These are phyloP conservation scores for Calendula officinalis DNA, from an alignment of 129 eudicot species.

Conservation along the genomic window DNA sequence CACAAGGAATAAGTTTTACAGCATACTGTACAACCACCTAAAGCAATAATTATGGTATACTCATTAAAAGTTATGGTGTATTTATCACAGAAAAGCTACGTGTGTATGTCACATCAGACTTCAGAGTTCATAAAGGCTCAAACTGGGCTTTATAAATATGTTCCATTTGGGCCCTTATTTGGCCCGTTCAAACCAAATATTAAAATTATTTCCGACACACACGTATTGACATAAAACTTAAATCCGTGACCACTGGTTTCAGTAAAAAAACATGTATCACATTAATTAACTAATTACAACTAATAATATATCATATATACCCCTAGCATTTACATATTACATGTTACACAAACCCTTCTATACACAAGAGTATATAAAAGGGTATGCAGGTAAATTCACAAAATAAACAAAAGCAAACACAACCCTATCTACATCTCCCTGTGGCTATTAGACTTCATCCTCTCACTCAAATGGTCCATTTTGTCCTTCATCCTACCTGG, in stretches of 20 bases:
- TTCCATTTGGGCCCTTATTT: neutral
- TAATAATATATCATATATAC: conserved; percentile 1
- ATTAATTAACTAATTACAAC: conserved; percentile 3
- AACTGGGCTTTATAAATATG: too few relatives aligned
- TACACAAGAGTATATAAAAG: neutral
- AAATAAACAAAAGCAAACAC: conserved; percentile 32
- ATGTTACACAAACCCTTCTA: conserved; percentile 27
- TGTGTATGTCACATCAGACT: too few relatives aligned
- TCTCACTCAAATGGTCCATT: conserved; percentile 43
- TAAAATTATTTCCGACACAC: neutral
- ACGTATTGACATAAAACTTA: neutral
- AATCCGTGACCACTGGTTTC: conserved; percentile 23
- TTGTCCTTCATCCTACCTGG: conserved; percentile 35
- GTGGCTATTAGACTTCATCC: conserved; percentile 42
- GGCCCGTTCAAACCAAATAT: neutral
- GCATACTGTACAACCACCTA: too few relatives aligned
- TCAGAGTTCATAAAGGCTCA: too few relatives aligned
- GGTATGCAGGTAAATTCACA: conserved; percentile 27
- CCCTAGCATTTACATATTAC: conserved; percentile 10
- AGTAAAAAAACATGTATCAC: conserved; percentile 20
- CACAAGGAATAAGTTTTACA: too few relatives aligned
- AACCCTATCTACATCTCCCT: conserved; percentile 38
- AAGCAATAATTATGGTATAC: too few relatives aligned
- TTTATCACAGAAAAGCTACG: too few relatives aligned
- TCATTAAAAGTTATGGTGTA: too few relatives aligned